Evolutionary conservation across 1,139 yeast genomes (phyloP), one percentile per base, ranked within the genome.

Genomic region (Diutina mesorugosa): DNA sequence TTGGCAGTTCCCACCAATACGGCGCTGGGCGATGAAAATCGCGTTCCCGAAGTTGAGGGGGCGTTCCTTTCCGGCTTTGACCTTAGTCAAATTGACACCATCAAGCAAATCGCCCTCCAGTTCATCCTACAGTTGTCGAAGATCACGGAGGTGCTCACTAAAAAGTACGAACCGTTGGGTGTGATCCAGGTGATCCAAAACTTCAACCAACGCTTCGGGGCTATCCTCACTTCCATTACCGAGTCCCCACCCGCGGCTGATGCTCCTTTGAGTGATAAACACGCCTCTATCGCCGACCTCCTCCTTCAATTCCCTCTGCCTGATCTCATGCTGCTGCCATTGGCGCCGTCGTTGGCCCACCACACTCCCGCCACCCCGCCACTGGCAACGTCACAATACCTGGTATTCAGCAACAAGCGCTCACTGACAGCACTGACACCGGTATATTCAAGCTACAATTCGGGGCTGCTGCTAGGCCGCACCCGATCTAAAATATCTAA

Each of bases 1-100:
- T 51, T 41, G 21, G 16, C 28, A 16, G 47, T 18, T 1, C 47
- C 45, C 16, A 18, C 35, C 18, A n/a, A 10, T 2, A 7, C 38
- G 16, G 21, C 21, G 16, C 21, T 10, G 16, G 30, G 28, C 46
- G 60, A 58, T 14, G 78, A 76, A 62, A 80, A 81, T 62, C 67
- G 64, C 45, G 71, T 69, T 29, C 85, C 84, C 14, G 68, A 66
- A 55, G 72, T 76, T 21, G 66, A 65, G 10, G 76, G 76, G 12
- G 80, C 87, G 2, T 82, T 83, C 63, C 67, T 83, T 45, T 69
- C 74, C 58, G 85, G 85, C 1, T 77, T 81, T 58, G 78, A 77
- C 60, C 54, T 51, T 9, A 60, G 59, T 38, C 65, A 85, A 2
- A 60, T 81, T n/a, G 67, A 69, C 47, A 68, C 69, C 55, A 68